These are phyloP conservation scores for Botryosphaeria dothidea DNA, from an alignment of 2,329 filamentous ascomycete species.

Conservation along the genomic window DNA sequence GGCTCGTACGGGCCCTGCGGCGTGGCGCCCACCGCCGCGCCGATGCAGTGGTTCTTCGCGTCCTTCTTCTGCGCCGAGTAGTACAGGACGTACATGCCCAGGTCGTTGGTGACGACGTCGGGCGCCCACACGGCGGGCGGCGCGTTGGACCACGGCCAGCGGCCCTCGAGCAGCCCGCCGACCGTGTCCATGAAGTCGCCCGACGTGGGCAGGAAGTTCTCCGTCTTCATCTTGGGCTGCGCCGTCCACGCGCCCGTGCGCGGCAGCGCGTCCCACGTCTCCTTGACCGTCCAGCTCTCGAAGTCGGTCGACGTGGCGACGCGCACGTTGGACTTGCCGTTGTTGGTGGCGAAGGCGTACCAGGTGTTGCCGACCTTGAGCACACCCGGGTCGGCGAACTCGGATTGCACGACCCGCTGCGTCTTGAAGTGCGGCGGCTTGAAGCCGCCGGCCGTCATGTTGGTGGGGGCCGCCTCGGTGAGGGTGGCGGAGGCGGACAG, in stretches of 20 bases:
- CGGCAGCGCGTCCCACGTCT: constrained; percentile 32
- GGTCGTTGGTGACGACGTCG: constrained; percentile 29
- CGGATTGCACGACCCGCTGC: not conserved
- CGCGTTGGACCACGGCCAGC: constrained; percentile 20
- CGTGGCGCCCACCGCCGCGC: constrained; percentile 52
- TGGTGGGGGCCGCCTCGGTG: not conserved
- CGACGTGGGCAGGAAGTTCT: not conserved
- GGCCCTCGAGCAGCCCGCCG: not conserved
- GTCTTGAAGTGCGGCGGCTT: constrained; percentile 12
- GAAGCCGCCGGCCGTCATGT: not conserved
- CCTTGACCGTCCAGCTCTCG: constrained; percentile 31
- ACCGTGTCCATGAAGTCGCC: not conserved
- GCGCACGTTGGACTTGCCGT: constrained; percentile 32
- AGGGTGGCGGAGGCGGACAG: constrained; percentile 1
- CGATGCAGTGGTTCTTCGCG: constrained; percentile 57
- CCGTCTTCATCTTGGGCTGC: not conserved
- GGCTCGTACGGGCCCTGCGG: constrained; percentile 57
- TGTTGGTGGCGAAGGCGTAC: constrained; percentile 40
- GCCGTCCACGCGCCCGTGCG: constrained; percentile 30
- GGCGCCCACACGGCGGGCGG: constrained; percentile 37
- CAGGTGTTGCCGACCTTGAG: constrained; percentile 33
- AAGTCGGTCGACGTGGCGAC: constrained; percentile 41
- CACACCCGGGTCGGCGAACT: constrained; percentile 41
- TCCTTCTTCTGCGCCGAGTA: constrained; percentile 53
- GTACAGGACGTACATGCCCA: constrained; percentile 62